Base-by-base conservation (phyloP, 1,284 basidiomycete species). In the Trichosporon asahii region DNA sequence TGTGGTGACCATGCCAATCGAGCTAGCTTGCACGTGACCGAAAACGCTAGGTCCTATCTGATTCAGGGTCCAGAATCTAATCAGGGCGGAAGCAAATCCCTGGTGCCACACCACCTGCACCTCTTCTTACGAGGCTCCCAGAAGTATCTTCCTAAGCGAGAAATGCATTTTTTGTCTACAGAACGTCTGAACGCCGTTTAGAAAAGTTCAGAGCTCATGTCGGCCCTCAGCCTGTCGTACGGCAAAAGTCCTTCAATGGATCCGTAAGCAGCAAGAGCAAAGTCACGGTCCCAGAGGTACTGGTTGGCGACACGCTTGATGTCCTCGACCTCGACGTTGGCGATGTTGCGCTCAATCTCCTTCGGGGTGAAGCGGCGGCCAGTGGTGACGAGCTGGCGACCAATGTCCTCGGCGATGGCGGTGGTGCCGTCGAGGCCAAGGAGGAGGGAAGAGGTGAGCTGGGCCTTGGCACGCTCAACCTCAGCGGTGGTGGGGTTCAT, bases 361-460 rank as follows among this genome's bases (percentile, higher is more conserved):
- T 91, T 88, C 66, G 97, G 96, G 33, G 94, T 93, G 86, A 91
- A 88, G 78, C 95, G 87, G 77, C 88, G 90, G 72, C 97, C 97
- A 76, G 90, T 93, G 44, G 95, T 98, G 74, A 99, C 93, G 73
- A 99, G 88, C 85, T 98, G 96, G 79, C 96, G 88, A 53, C 97
- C 97, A 83, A 99, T 96, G 82, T 99, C 97, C 87, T 99, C 97
- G 66, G 97, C 96, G 76, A 97, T 89, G 72, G 95, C 94, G 64
- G 95, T 98, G 44, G 94, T 92, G 65, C 97, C 96, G 81, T 99
- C 97, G 65, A 99, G 87, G 73, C 91, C 88, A 69, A 99, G 89
- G 60, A 99, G 87, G 76, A 98, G 86, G 74, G 90, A 91, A 66
- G 96, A 95, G 88, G 98, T 98, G 79, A 99, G 89, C 86, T 98